Base-by-base conservation (phyloP, 169 alveolate species). In the Plasmodium sp. region DNA sequence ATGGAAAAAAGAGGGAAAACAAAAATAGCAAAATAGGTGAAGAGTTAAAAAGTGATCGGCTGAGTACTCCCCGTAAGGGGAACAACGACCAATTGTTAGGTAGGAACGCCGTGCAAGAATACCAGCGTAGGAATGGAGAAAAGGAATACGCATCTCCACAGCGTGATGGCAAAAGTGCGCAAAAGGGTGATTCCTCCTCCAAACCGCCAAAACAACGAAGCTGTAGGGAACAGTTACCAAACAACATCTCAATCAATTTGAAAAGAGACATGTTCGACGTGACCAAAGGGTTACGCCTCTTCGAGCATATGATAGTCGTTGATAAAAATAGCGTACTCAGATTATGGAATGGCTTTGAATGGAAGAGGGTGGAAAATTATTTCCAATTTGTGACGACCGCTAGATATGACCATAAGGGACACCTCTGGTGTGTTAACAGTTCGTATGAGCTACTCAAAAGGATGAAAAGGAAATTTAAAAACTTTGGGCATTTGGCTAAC, bases 341-440 rank as follows among this genome's bases (percentile, higher is more conserved):
- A 92, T 71, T 48, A 62, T 92, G 95, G 95, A 92, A 92, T 92
- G 95, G 95, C 31, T 92, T 48, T 92, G 92, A 92, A 71, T 92
- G 95, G 95, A 75, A 48, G 22, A 72, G 62, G 82, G 43, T 92
- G 7, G 84, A 82, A 51, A 74, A 56, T 7, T 39, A 73, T 73
- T 83, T 71, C 75, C 22, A 72, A 81, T 92, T 92, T 92, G 74
- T 92, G 31, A 71, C 56, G 14, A 92, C 41, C 75, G 92, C 92
- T n/a, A 81, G 92, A 82, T 92, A 92, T 92, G 95, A 92, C 48
- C 82, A 82, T 92, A 27, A 72, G 58, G 95, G 95, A 2, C 83
- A 83, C 83, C 72, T 92, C 12, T 92, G 95, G 95, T 83, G 83
- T 27, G 56, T 92, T 5, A 92, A 81, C 16, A 56, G 45, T 67